Base-by-base conservation (phyloP, 2,329 filamentous ascomycete species). In the Xylariaceae sp. region DNA sequence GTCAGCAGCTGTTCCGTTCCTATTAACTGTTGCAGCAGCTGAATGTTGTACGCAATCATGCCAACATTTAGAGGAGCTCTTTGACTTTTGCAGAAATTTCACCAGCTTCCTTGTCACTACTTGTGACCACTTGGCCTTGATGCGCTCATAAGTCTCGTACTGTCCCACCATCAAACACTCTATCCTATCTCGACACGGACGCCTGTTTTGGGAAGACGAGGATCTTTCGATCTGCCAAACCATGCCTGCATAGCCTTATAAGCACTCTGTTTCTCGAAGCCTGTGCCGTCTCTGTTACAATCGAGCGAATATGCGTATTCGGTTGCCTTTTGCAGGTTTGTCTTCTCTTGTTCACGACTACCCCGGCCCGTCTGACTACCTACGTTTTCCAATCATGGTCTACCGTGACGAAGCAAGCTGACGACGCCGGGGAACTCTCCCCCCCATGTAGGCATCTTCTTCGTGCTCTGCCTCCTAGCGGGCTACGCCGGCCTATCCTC, bases 251-350 rank as follows among this genome's bases (percentile, higher is more conserved):
- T 47, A 46, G 38, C 28, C 35, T 28, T 24, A 11, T 24, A 24
- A n/a, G n/a, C n/a, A n/a, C n/a, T 11, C 21, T 24, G 21, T 7
- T 24, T n/a, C 26, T 51, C 18, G 42, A 38, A 9, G 31, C 31
- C 17, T 26, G 31, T 31, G 28, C 34, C 9, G 18, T 39, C 38
- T 23, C 31, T 27, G 31, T 40, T 27, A 35, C 40, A 46, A 34
- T 29, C 36, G 9, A 43, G 27, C 38, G 43, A 53, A 52, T 40
- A 92, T 94, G 84, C 85, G 86, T 64, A 87, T 96, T 68, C 80
- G 89, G 59, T 77, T 88, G 55, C 84, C 85, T 39, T 94, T 95
- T 60, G 88, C 88, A 68, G 86, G 89, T 92, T 70, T 57, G 78
- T 68, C 46, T 31, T n/a, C 32, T 24, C 12, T 19, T 24, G 6